Evolutionary conservation across 176 grass and related monocot genomes (phyloP).

Genomic region (Aegilops umbellulata): DNA sequence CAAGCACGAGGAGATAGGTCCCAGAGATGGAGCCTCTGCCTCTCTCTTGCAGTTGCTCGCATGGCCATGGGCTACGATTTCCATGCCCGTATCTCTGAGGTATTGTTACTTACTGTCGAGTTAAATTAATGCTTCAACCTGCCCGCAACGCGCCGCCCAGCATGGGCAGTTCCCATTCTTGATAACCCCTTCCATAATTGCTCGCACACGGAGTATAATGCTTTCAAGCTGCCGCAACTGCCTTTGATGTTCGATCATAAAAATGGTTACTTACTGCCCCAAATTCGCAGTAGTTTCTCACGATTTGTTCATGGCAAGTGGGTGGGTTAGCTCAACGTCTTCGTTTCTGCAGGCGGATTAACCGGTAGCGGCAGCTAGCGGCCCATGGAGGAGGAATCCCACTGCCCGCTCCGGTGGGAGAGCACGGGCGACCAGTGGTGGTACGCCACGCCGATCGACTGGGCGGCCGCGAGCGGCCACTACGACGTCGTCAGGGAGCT

Average conservation of each 20-base stretch:
- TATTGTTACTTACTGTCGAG: background rate
- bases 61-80: background rate
- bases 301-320: background rate
- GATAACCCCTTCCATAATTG: background rate
- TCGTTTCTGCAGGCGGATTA: background rate
- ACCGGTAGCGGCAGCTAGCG: background rate
- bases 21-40: background rate
- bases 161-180: background rate
- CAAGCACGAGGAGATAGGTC: background rate
- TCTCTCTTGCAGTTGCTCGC: background rate
- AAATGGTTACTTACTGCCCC: background rate
- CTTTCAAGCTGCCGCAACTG: background rate
- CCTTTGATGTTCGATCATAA: background rate
- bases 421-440: conserved; percentile 99
- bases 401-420: conserved; percentile 90
- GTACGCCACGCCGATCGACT: conserved; percentile 92
- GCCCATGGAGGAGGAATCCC: conserved; percentile 20
- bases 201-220: background rate
- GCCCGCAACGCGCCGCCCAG: background rate
- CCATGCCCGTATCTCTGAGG: conserved; percentile 16
- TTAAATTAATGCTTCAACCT: conserved; percentile 11
- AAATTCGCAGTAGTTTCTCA: background rate
- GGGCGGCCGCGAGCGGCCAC: conserved; percentile 83
- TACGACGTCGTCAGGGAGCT: conserved; percentile 93
- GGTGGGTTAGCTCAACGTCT: background rate